Evolutionary conservation across 192 early-diverging fungal genomes (phyloP).

Genomic region (Entomortierella chlamydospora): DNA sequence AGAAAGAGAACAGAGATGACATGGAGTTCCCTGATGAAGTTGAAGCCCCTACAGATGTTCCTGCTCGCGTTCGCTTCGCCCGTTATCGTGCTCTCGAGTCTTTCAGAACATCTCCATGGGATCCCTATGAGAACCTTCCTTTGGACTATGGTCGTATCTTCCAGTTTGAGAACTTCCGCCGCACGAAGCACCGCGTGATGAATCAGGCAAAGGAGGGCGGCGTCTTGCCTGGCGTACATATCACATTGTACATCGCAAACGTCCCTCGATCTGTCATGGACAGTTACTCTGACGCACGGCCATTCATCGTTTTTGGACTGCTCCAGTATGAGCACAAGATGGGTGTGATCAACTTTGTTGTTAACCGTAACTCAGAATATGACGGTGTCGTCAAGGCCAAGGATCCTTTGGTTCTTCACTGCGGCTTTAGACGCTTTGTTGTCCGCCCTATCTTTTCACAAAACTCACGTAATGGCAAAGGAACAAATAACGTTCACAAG

Average conservation of each 20-base stretch:
- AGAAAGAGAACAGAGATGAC: slow-evolving; percentile 77
- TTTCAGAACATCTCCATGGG: slow-evolving; percentile 97
- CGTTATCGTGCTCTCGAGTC: slow-evolving; percentile 95
- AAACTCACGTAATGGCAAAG: slow-evolving; percentile 79
- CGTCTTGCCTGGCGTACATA: slow-evolving; percentile 73
- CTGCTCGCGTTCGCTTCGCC: slow-evolving; percentile 90
- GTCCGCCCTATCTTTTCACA: slow-evolving; percentile 92
- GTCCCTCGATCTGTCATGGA: slow-evolving; percentile 74
- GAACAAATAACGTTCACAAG: slow-evolving; percentile 94
- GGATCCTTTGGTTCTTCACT: slow-evolving; percentile 88
- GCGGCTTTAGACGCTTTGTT: slow-evolving; percentile 89
- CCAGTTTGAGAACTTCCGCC: slow-evolving; percentile 91
- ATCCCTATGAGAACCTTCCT: slow-evolving; percentile 98
- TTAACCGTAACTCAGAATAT: slow-evolving; percentile 80
- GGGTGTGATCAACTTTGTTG: slow-evolving; percentile 85
- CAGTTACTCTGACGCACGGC: slow-evolving; percentile 59
- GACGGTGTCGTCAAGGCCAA: slow-evolving; percentile 89
- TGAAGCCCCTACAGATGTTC: slow-evolving; percentile 89
- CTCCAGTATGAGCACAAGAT: slow-evolving; percentile 94
- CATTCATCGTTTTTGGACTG: slow-evolving; percentile 68
- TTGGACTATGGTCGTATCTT: slow-evolving; percentile 96
- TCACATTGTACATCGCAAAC: slow-evolving; percentile 79
- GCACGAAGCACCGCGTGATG: slow-evolving; percentile 83
- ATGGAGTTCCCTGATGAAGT: slow-evolving; percentile 96
- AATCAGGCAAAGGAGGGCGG: slow-evolving; percentile 61